A percentile compares a stretch with the other conserved stretches of the same genome.
Conservation (phyloP, 169 alveolate genomes). For the Cryptosporidium tyzzeri region DNA sequence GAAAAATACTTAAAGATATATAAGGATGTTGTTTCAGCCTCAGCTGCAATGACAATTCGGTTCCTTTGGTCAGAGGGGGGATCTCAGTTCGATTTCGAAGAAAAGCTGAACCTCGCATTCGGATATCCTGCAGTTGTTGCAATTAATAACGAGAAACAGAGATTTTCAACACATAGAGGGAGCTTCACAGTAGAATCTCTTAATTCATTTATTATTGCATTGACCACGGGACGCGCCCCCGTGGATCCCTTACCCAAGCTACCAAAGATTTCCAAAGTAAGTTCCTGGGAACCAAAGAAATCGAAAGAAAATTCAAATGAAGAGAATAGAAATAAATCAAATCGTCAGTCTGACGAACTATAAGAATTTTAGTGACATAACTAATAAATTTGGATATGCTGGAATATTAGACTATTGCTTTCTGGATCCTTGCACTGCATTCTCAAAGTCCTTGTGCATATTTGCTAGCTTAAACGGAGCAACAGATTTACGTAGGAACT, state of each 20-base stretch:
- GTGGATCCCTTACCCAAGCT: conserved; percentile 63
- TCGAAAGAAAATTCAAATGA: neutral
- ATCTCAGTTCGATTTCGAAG: conserved; percentile 89
- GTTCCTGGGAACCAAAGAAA: conserved; percentile 35
- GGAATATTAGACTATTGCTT: neutral
- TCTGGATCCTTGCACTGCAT: conserved; percentile 7
- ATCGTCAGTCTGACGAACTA: conserved; percentile 27
- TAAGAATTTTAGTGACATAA: conserved; percentile 9
- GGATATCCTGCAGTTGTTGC: conserved; percentile 94
- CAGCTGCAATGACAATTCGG: conserved; percentile 86
- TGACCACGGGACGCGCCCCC: conserved; percentile 65
- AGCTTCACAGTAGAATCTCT: conserved; percentile 69
- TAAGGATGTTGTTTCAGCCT: conserved; percentile 83
- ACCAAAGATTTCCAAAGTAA: conserved; percentile 31
- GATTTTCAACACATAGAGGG: conserved; percentile 72
- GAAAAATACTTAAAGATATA: conserved; percentile 83
- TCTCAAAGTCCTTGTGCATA: conserved; percentile 58
- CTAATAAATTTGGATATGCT: neutral
- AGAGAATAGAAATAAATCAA: neutral
- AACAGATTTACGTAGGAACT: conserved; percentile 33
- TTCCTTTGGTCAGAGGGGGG: conserved; percentile 93
- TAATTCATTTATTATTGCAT: conserved; percentile 52
- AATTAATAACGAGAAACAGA: conserved; percentile 81
- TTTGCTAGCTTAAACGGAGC: conserved; percentile 59
- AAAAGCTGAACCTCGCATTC: conserved; percentile 85